Conservation (phyloP, 2,329 filamentous ascomycete genomes). For the Hortaea sp. region DNA sequence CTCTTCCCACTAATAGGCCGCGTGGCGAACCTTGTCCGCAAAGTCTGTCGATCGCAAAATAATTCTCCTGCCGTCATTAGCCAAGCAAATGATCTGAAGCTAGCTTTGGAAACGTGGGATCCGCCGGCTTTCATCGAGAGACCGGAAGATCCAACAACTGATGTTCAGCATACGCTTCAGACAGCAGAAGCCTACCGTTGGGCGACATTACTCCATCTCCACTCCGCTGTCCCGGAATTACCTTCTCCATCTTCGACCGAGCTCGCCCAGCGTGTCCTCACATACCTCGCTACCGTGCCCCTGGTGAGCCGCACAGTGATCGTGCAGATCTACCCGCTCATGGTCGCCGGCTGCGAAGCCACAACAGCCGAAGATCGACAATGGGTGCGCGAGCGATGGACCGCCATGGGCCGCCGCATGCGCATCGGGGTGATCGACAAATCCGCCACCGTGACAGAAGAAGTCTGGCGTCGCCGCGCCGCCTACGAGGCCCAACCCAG, state of each 20-base stretch:
- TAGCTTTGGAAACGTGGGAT: conserved; percentile 51
- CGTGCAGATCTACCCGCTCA: conserved; percentile 59
- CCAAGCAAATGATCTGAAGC: conserved; percentile 52
- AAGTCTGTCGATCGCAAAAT: conserved; percentile 44
- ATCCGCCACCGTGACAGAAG: conserved; percentile 53
- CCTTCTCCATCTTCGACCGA: conserved; percentile 48
- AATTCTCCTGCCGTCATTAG: conserved; percentile 53
- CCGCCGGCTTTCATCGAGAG: conserved; percentile 48
- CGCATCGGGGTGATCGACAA: conserved; percentile 59
- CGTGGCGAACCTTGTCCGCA: conserved; percentile 56
- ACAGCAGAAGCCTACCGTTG: conserved; percentile 59
- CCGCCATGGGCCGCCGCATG: conserved; percentile 49
- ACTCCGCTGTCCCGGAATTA: conserved; percentile 59
- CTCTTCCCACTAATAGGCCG: conserved; percentile 60
- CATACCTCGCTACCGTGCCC: conserved; percentile 54
- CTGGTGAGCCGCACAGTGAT: conserved; percentile 53
- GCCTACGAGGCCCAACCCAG: conserved; percentile 31
- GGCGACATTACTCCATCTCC: conserved; percentile 56
- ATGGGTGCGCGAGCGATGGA: conserved; percentile 57
- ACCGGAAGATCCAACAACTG: conserved; percentile 54
- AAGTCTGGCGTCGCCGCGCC: conserved; percentile 58
- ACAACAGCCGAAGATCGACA: conserved; percentile 48
- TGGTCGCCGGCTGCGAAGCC: conserved; percentile 58
- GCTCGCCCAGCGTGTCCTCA: conserved; percentile 52
- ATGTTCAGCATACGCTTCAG: conserved; percentile 54